Conservation (phyloP, 2,329 filamentous ascomycete genomes). For the Exophiala spinifera region DNA sequence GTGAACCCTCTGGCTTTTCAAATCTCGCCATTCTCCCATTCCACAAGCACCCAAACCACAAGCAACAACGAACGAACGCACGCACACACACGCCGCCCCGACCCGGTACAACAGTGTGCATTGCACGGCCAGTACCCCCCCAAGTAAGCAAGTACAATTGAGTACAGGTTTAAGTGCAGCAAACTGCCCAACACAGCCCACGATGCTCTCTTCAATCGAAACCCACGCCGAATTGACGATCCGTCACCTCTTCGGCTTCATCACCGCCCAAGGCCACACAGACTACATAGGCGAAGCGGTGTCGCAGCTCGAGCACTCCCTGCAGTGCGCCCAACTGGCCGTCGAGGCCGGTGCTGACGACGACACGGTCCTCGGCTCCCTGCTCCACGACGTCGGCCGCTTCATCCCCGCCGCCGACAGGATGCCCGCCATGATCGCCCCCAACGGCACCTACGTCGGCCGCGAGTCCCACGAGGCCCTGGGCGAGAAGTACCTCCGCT, state of each 20-base stretch:
- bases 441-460: slow-evolving; percentile 32
- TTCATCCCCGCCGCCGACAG: slow-evolving; percentile 33
- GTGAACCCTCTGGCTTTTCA: too few species aligned
- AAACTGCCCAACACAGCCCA: too few species aligned
- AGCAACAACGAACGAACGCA: background rate
- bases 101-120: too few species aligned
- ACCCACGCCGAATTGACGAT: slow-evolving; percentile 25
- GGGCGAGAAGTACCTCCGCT: slow-evolving; percentile 32
- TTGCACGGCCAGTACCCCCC: too few species aligned
- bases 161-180: too few species aligned
- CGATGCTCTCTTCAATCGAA: slow-evolving; percentile 23
- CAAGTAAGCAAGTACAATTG: background rate
- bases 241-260: slow-evolving; percentile 29
- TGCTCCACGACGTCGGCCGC: slow-evolving; percentile 34
- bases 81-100: too few species aligned
- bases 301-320: slow-evolving; percentile 36
- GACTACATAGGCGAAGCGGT: slow-evolving; percentile 38
- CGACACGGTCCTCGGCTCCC: slow-evolving; percentile 32
- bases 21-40: too few species aligned
- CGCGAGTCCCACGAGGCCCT: slow-evolving; percentile 32
- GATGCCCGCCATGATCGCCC: slow-evolving; percentile 30
- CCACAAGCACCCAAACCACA: background rate
- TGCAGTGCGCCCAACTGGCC: slow-evolving; percentile 36
- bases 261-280: slow-evolving; percentile 33
- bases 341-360: slow-evolving; percentile 29